Evolutionary conservation across 129 eudicot species (phyloP).

Genomic region (Artemisia argyi): DNA sequence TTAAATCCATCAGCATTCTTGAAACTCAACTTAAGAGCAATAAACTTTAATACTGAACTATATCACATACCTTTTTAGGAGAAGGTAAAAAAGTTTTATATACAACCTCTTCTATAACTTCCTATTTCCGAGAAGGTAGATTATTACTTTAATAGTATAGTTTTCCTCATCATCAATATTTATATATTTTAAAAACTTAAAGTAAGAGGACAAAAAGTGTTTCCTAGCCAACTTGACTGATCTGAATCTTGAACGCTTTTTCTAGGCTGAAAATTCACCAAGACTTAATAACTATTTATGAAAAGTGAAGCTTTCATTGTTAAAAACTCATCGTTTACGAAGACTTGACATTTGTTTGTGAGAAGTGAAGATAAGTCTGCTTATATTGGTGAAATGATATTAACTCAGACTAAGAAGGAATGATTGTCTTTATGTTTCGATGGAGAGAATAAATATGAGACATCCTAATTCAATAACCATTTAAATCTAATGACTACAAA

Average conservation of each 20-base stretch:
- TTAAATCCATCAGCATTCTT: not conserved
- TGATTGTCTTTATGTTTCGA: not conserved
- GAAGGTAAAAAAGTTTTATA: not conserved
- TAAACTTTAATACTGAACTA: not conserved
- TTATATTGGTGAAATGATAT: conserved; percentile 1
- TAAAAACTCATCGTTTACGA: conserved; percentile 3
- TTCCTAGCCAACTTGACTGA: no score
- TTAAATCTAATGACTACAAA: not conserved
- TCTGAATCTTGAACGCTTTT: no score
- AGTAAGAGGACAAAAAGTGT: not conserved
- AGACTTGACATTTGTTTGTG: not conserved
- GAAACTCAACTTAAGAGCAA: not conserved
- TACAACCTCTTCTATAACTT: no score
- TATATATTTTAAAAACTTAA: not conserved
- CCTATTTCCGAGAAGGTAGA: not conserved
- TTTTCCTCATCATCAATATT: not conserved
- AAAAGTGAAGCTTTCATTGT: not conserved
- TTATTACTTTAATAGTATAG: not conserved
- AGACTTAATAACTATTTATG: no score
- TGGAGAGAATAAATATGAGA: not conserved
- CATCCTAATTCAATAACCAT: not conserved
- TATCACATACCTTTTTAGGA: not conserved
- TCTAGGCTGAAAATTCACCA: no score
- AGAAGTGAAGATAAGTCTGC: not conserved
- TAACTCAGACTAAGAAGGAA: conserved; percentile 18